These are phyloP conservation scores for Fusarium odoratissimum DNA, from an alignment of 2,329 filamentous ascomycete genomes.

Conservation along the genomic window DNA sequence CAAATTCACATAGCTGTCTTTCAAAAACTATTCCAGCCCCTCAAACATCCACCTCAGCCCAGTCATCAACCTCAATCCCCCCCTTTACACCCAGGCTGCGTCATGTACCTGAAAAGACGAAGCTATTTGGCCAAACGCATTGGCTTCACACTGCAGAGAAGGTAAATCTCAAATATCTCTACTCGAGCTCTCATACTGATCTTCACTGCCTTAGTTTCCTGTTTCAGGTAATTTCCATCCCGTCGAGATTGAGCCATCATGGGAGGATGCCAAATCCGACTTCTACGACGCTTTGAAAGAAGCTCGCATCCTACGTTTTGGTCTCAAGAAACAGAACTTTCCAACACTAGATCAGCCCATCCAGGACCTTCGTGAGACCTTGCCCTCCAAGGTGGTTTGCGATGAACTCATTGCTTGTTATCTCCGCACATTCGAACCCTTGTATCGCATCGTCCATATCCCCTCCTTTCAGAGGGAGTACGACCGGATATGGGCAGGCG, in stretches of 20 bases:
- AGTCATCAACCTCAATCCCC: slow-evolving; percentile 30
- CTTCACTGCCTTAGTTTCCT: slow-evolving; percentile 30
- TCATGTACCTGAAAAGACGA: slow-evolving; percentile 44
- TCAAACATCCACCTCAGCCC: background rate
- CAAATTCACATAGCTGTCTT: background rate
- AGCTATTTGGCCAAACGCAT: slow-evolving; percentile 45
- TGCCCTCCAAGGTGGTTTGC: slow-evolving; percentile 34
- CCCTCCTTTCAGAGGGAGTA: slow-evolving; percentile 42
- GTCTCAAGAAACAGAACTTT: slow-evolving; percentile 30
- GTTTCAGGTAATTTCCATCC: slow-evolving; percentile 42
- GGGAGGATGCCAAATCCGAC: slow-evolving; percentile 42
- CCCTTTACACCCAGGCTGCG: slow-evolving; percentile 41
- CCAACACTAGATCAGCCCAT: slow-evolving; percentile 36
- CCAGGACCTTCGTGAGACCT: slow-evolving; percentile 27
- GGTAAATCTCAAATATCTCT: background rate
- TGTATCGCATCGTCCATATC: slow-evolving; percentile 44
- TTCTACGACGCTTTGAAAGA: slow-evolving; percentile 38
- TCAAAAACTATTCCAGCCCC: background rate
- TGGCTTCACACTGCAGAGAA: slow-evolving; percentile 46
- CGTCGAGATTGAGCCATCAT: slow-evolving; percentile 41
- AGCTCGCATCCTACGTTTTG: slow-evolving; percentile 32
- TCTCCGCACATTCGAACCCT: slow-evolving; percentile 42
- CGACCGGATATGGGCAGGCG: slow-evolving; percentile 30
- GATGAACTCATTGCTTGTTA: slow-evolving; percentile 40
- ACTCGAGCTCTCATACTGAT: slow-evolving; percentile 3